Conservation (phyloP, 2,329 filamentous ascomycete genomes). For the Fonsecaea nubica region DNA sequence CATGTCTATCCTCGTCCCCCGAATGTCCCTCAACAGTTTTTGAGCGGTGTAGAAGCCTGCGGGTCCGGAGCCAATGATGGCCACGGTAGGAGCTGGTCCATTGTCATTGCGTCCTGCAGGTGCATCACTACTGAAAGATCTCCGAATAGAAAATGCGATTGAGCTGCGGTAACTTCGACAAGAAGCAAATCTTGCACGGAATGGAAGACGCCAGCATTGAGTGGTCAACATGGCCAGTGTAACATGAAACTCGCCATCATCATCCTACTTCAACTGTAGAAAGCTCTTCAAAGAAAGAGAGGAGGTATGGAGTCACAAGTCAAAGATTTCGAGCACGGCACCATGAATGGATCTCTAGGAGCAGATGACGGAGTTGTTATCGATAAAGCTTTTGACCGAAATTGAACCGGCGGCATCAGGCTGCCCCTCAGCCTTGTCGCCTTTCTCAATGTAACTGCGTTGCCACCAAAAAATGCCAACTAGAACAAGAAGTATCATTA, state of each 20-base stretch:
- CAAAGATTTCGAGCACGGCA: background rate
- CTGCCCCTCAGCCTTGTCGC: background rate
- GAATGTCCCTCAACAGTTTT: conserved; percentile 77
- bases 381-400: conserved; percentile 1
- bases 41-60: conserved; percentile 96
- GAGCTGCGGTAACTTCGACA: background rate
- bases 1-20: conserved; percentile 83
- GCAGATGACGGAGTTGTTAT: background rate
- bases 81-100: conserved; percentile 72
- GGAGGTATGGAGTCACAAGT: background rate
- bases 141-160: background rate
- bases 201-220: conserved; percentile 19
- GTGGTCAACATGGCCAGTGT: conserved; percentile 28
- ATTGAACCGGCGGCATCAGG: background rate
- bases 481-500: background rate
- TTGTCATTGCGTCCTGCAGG: conserved; percentile 23
- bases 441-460: background rate
- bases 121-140: conserved; percentile 14
- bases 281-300: background rate
- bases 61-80: conserved; percentile 89
- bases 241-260: conserved; percentile 26
- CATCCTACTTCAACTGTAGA: background rate
- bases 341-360: background rate
- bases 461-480: background rate
- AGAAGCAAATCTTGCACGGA: conserved; percentile 20